Evolutionary conservation across 2,329 filamentous ascomycete species (phyloP).

Genomic region (Escovopsis sp.): DNA sequence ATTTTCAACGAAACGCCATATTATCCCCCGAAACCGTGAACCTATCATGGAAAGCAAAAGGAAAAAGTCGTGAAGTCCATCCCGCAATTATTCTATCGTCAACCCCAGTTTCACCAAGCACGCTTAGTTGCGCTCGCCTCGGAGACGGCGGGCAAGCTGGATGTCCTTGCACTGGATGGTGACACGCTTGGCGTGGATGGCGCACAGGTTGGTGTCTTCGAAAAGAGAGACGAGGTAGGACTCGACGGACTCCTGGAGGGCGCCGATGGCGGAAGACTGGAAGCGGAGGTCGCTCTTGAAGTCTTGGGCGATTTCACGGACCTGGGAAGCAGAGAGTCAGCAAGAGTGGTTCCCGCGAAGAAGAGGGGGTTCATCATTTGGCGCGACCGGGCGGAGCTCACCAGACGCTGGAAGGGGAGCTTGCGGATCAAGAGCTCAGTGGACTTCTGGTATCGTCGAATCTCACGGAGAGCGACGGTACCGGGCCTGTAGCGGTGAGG

Average conservation of each 20-base stretch:
- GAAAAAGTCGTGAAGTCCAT: conserved; percentile 1
- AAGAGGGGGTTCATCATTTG: conserved; percentile 4
- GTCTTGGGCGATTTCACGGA: conserved; percentile 92
- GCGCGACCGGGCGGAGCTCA: conserved; percentile 20
- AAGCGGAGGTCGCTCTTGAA: conserved; percentile 94
- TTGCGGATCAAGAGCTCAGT: conserved; percentile 94
- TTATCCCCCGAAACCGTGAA: conserved; percentile 27
- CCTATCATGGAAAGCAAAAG: conserved; percentile 22
- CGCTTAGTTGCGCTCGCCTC: conserved; percentile 76
- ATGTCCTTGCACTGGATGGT: conserved; percentile 98
- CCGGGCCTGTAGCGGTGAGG: conserved; percentile 80
- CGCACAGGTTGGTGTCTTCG: conserved; percentile 96
- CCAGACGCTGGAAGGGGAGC: conserved; percentile 93
- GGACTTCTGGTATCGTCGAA: conserved; percentile 94
- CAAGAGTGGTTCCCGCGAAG: neutral
- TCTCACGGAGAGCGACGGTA: conserved; percentile 96
- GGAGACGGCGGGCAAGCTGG: conserved; percentile 87
- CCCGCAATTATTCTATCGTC: conserved; percentile 13
- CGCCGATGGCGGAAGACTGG: conserved; percentile 95
- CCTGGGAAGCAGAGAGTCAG: conserved; percentile 20
- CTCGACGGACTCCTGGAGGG: conserved; percentile 96
- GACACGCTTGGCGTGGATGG: conserved; percentile 98
- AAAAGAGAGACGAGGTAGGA: conserved; percentile 97
- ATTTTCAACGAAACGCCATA: conserved; percentile 30
- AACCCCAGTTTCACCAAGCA: conserved; percentile 3